Evolutionary conservation across 108 stramenopile species (phyloP), one percentile per base, ranked within the genome.

Genomic region (Poteriospumella lacustris): DNA sequence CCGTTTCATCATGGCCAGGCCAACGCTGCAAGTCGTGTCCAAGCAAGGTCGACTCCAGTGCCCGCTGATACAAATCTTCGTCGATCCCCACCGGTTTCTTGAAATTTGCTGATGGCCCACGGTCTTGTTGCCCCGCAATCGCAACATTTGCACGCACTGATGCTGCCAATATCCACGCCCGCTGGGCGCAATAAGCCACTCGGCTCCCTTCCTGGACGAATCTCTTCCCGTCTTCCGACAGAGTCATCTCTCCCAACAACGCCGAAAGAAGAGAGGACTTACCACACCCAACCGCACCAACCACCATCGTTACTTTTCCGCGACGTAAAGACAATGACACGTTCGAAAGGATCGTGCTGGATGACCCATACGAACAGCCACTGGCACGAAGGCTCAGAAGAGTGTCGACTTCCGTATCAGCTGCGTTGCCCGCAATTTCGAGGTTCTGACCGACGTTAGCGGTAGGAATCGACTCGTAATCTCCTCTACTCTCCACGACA

Each of bases 221-320:
- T 24, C 52, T 56, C 24, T 56, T 64, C 15, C 79, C 88, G 19
- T 80, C 76, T 1, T 75, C 68, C 33, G 39, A 41, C 24, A 76
- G 72, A n/a, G n/a, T n/a, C 80, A 82, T 80, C 76, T 82, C 82
- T 40, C 81, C 81, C 24, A 84, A 67, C 29, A 82, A 1, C 15
- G 81, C 76, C 77, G 77, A 64, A 47, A 82, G 78, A 0, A 82
- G 64, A 24, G 80, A 81, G 43, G 80, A 78, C 78, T 82, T 82
- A 40, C 76, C 77, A n/a, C 79, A 75, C 2, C 81, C 81, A 9
- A 82, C 81, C 26, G 81, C 33, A 1, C 81, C 81, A 1, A 82
- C 81, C 5, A 81, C n/a, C n/a, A 72, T 79, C 31, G 79, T 60
- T 40, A 82, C 44, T 79, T 80, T 33, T 12, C 81, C 81, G 19